Conservation (phyloP, 1,284 basidiomycete species). For the Ceratobasidium theobromae region DNA sequence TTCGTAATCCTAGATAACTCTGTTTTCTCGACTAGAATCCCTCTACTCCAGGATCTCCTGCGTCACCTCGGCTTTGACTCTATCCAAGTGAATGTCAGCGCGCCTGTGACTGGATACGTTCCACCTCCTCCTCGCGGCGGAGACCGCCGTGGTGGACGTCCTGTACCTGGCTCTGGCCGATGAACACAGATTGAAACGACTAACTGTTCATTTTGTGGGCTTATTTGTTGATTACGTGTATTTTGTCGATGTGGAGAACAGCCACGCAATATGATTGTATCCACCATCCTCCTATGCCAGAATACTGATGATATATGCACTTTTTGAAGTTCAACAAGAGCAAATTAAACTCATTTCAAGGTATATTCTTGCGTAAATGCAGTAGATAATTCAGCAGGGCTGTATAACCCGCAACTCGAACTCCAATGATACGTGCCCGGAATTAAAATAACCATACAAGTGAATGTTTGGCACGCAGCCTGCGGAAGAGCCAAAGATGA, state of each 20-base stretch:
- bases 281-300: neutral
- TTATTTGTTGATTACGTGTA: slow-evolving; percentile 20
- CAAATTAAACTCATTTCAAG: neutral
- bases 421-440: no score
- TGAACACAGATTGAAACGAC: slow-evolving; percentile 6
- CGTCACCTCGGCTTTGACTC: slow-evolving; percentile 88
- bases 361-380: neutral
- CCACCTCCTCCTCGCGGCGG: slow-evolving; percentile 66
- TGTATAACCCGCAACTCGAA: no score
- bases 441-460: no score
- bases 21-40: neutral
- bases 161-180: slow-evolving; percentile 78
- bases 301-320: slow-evolving; percentile 26
- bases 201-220: slow-evolving; percentile 6
- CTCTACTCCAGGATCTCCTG: slow-evolving; percentile 68
- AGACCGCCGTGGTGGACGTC: slow-evolving; percentile 63
- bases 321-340: neutral
- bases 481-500: no score
- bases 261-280: slow-evolving; percentile 21
- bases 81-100: slow-evolving; percentile 71
- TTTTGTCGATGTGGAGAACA: slow-evolving; percentile 6
- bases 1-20: slow-evolving; percentile 44
- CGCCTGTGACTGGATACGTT: slow-evolving; percentile 60
- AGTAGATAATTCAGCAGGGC: neutral
- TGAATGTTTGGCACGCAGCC: no score